Base-by-base conservation (phyloP, 2,329 filamentous ascomycete species). In the Hymenoscyphus fructigenus region DNA sequence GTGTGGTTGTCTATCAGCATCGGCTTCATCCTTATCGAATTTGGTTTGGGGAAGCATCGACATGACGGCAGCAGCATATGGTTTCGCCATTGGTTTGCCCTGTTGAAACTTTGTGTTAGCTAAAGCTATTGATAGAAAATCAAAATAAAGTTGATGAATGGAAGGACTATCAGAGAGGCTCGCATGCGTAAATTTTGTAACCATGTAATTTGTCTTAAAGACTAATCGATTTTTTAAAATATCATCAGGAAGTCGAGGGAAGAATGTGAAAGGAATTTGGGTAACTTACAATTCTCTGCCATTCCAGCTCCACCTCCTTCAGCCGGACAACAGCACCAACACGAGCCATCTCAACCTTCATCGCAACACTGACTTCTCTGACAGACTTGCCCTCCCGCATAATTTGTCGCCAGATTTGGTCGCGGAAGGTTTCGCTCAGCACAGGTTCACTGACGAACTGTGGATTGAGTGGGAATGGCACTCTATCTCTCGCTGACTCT, bases 151-250 rank as follows among this genome's bases (percentile, higher is more conserved):
- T 50, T 15, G 9, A 38, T 26, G 57, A 20, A 62, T 36, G 55
- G 28, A 68, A 66, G 70, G 72, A 70, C 62, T 65, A 73, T 92
- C 89, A 92, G 89, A 89, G 86, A 89, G 86, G 86, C 83, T 87
- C 84, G 85, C 83, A 89, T 88, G 86, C 84, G 84, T 85, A 86
- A 81, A 82, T 82, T 85, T 84, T 90, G 83, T 94, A 94, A 97
- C 91, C 92, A 95, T 88, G 83, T 88, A 77, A 82, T 79, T 36
- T 88, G 93, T 98, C 93, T 97, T 97, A 84, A 96, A 97, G 94
- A 98, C 94, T 97, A 97, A 98, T 97, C 94, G 94, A 87, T 82
- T 88, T 88, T 87, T 85, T 81, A 78, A 84, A 86, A 80, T 83
- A 85, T 91, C 88, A 91, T 91, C 88, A 90, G 76, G 72, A 71